phyloP scores from a whole-genome alignment of 2,329 filamentous ascomycete genomes.

The Aplosporella prunicola region DNA sequence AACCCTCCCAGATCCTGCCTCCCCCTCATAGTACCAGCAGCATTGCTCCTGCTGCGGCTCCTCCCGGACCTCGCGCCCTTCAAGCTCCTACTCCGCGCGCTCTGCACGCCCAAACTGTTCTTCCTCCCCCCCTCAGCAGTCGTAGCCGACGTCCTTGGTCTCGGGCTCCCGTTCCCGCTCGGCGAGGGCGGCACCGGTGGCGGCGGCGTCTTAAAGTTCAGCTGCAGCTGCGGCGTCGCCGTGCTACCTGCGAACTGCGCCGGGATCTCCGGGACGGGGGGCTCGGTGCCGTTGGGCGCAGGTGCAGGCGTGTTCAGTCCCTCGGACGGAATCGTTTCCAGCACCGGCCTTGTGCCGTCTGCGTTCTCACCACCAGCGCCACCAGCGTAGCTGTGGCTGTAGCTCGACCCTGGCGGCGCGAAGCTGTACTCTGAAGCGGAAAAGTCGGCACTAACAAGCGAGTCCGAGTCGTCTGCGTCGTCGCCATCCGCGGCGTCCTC shows the following conservation, averaged over 20 bases:
- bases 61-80: conserved; percentile 16
- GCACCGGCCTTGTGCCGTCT: conserved; percentile 18
- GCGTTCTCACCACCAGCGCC: background rate
- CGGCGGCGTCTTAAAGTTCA: background rate
- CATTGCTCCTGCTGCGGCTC: conserved; percentile 13
- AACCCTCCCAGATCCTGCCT: conserved; percentile 25
- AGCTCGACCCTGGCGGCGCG: conserved; percentile 10
- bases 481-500: conserved; percentile 34
- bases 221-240: background rate
- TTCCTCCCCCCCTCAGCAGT: conserved; percentile 6
- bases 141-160: background rate
- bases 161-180: background rate
- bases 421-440: conserved; percentile 58
- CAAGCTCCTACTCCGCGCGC: conserved; percentile 19
- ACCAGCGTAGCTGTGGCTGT: background rate
- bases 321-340: background rate
- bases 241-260: conserved; percentile 1
- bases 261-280: conserved; percentile 5
- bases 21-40: background rate
- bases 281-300: background rate
- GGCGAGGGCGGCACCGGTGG: background rate
- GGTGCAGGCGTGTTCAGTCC: too few species aligned
- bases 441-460: conserved; percentile 61
- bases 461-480: conserved; percentile 47
- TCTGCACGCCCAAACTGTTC: conserved; percentile 13